Evolutionary conservation across 2,329 filamentous ascomycete genomes (phyloP).

Genomic region (Calonectria fujianensis): DNA sequence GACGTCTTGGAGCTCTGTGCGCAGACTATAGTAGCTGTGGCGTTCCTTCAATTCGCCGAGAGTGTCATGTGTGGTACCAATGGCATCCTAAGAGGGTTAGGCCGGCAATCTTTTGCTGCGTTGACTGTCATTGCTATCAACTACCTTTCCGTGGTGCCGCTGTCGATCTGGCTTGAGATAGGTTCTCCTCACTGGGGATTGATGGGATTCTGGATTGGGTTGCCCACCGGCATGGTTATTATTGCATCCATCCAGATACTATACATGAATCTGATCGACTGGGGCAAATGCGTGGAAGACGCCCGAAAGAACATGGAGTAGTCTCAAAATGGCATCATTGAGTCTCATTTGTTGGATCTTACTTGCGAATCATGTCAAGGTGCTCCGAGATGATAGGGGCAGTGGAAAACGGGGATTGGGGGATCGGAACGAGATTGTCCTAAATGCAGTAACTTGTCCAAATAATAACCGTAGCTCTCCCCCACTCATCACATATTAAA

Average conservation of each 20-base stretch:
- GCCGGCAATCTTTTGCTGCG: background rate
- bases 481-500: too few relatives aligned
- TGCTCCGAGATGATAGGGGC: background rate
- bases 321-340: background rate
- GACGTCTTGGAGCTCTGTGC: background rate
- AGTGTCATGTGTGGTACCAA: slow-evolving; percentile 5
- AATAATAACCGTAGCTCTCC: background rate
- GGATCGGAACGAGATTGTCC: background rate
- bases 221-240: background rate
- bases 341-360: background rate
- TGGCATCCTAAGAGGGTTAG: background rate
- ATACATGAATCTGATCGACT: background rate
- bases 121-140: slow-evolving; percentile 8
- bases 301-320: background rate
- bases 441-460: background rate
- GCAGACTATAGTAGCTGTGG: background rate
- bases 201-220: slow-evolving; percentile 6
- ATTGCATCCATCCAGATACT: slow-evolving; percentile 5
- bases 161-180: background rate
- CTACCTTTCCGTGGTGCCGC: slow-evolving; percentile 1
- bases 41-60: slow-evolving; percentile 2
- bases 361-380: background rate
- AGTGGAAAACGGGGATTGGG: background rate
- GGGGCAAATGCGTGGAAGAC: background rate
- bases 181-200: background rate